These are phyloP conservation scores for Penicillium mononematosum DNA, from an alignment of 495 filamentous ascomycete genomes.

Conservation along the genomic window DNA sequence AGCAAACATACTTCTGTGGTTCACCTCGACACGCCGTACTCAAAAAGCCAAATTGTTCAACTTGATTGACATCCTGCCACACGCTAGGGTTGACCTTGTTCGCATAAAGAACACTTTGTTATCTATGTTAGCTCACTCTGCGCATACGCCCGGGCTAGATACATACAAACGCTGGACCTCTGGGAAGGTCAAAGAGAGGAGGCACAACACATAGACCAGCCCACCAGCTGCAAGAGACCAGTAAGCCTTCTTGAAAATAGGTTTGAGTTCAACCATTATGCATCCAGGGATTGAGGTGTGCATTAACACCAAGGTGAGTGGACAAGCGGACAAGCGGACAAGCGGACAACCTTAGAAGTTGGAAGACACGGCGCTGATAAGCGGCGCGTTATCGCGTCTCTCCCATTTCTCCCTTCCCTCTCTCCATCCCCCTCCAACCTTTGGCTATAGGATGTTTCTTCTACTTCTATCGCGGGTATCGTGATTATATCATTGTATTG, in stretches of 20 bases:
- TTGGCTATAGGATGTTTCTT: slow-evolving; percentile 10
- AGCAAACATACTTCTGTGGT: not conserved
- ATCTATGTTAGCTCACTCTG: slow-evolving; percentile 13
- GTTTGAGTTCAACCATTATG: slow-evolving; percentile 39
- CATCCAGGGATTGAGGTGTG: not conserved
- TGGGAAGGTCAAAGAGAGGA: slow-evolving; percentile 49
- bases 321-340: slow-evolving; percentile 18
- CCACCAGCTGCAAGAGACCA: slow-evolving; percentile 54
- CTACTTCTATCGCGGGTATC: not conserved
- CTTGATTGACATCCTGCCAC: slow-evolving; percentile 67
- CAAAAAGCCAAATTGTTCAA: slow-evolving; percentile 78
- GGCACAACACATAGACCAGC: slow-evolving; percentile 49
- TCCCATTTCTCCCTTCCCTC: slow-evolving; percentile 14
- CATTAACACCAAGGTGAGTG: slow-evolving; percentile 13
- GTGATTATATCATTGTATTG: slow-evolving; percentile 5
- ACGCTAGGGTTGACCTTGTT: slow-evolving; percentile 67
- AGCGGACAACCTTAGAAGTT: slow-evolving; percentile 3
- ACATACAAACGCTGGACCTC: slow-evolving; percentile 52
- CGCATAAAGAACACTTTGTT: slow-evolving; percentile 67
- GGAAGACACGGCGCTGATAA: slow-evolving; percentile 14
- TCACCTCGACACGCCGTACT: slow-evolving; percentile 51
- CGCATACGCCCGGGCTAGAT: not conserved
- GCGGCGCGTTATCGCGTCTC: slow-evolving; percentile 27
- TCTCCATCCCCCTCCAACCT: slow-evolving; percentile 3
- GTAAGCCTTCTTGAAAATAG: slow-evolving; percentile 58